Base-by-base conservation (phyloP, 139 green algal species). In the Ettlia oleoabundans region DNA sequence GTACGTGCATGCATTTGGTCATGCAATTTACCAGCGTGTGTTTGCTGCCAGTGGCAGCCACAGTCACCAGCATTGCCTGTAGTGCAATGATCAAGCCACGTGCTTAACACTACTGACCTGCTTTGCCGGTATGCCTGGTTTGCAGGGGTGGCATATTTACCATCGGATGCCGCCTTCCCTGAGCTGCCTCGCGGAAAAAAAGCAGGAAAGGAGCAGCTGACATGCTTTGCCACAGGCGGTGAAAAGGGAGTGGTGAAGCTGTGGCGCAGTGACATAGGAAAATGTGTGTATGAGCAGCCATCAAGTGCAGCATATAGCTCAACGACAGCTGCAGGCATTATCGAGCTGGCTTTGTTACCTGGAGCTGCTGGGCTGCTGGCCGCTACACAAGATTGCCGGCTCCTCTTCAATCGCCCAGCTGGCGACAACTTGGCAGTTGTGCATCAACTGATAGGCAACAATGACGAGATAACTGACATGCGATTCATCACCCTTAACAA, bases 391-490 rank as follows among this genome's bases (percentile, higher is more conserved):
- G 95, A 98, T 71, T 92, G 93, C 33, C 85, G 95, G 35, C 78
- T 97, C 37, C 81, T 96, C 37, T 88, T 98, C 42, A 76, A 81
- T 75, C 9, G 66, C 82, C 51, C 64, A 30, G 41, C 22, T 8
- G 72, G 33, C 6, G 69, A 41, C 30, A 22, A 40, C 42, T 70
- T 85, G 53, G 69, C 33, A 7, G 58, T 97, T 32, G 68, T 61
- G 4, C 81, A 84, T n/a, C 91, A 98, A 87, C 88, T 98, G 43
- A 87, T 99, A 0, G 96, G 95, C 40, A 97, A 98, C 86, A 94
- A 94, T 28, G 96, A 98, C 61, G 93, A 98, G 83, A 90, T 99
- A 26, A 97, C 94, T 10, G 96, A 98, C 85, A 47, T 98, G 38
- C 84, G 89, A 3, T 93, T 98, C 30, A 42, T 97, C 26, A 88